Conservation (phyloP, 306 rosid genomes). For the Lathyrus tuberosus region DNA sequence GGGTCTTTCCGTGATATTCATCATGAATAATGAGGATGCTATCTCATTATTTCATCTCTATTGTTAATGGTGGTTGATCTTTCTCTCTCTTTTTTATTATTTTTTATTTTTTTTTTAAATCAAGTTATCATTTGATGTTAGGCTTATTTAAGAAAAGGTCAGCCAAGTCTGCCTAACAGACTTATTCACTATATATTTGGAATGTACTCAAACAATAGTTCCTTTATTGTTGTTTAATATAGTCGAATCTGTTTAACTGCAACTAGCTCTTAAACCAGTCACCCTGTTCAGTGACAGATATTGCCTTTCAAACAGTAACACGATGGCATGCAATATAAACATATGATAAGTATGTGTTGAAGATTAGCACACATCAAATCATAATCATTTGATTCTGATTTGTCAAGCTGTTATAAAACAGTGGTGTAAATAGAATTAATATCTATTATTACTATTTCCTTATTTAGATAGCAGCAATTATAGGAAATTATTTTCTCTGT, state of each 20-base stretch:
- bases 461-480: too few relatives aligned
- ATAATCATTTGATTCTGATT: too few relatives aligned
- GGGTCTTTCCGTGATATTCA: conserved; percentile 39
- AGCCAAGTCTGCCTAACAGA: conserved; percentile 16
- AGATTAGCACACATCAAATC: too few relatives aligned
- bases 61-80: background rate
- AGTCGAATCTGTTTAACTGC: conserved; percentile 19
- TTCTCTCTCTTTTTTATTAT: background rate
- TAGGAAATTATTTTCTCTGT: too few relatives aligned
- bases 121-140: conserved; percentile 18
- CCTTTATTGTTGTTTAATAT: conserved; percentile 6
- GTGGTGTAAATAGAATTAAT: too few relatives aligned
- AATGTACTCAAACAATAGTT: conserved; percentile 18
- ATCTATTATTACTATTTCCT: too few relatives aligned
- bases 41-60: conserved; percentile 27
- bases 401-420: too few relatives aligned
- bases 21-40: conserved; percentile 26
- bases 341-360: conserved; percentile 10
- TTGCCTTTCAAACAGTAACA: conserved; percentile 6
- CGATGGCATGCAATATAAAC: conserved; percentile 14
- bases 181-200: conserved; percentile 24
- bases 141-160: conserved; percentile 28
- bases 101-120: too few relatives aligned
- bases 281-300: conserved; percentile 25
- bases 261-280: conserved; percentile 1